phyloP scores from a whole-genome alignment of 345 rosid genomes.

The Corchorus capsularis region DNA sequence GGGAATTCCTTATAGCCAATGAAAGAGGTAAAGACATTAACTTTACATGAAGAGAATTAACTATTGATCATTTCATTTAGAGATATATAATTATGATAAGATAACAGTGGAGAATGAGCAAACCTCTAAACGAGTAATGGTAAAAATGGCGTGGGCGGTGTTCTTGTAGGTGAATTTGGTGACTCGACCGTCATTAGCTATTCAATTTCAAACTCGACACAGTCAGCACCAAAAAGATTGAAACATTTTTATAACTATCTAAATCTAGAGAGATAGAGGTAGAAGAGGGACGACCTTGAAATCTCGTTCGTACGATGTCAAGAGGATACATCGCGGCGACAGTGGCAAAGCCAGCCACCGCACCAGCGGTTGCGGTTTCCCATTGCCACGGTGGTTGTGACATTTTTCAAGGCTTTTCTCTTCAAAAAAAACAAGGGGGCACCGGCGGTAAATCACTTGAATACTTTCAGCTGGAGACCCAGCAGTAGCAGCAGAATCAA shows the following conservation, averaged over 20 bases:
- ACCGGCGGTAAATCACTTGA: background rate
- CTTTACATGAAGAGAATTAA: background rate
- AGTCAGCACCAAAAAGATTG: conserved; percentile 11
- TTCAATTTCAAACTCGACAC: conserved; percentile 7
- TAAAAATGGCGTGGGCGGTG: conserved; percentile 73
- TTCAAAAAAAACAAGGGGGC: background rate
- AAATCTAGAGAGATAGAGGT: background rate
- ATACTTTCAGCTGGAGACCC: background rate
- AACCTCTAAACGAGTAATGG: conserved; percentile 84
- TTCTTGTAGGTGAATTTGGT: conserved; percentile 66
- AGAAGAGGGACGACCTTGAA: conserved; percentile 59
- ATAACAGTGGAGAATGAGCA: background rate
- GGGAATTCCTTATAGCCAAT: background rate
- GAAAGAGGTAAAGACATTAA: background rate
- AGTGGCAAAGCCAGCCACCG: conserved; percentile 85
- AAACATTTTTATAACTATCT: background rate
- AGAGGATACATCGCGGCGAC: conserved; percentile 84
- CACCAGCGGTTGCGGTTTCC: conserved; percentile 91
- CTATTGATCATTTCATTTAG: too few relatives aligned
- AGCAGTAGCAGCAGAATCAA: background rate
- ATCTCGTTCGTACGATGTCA: conserved; percentile 91
- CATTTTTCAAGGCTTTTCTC: background rate
- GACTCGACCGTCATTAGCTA: conserved; percentile 81
- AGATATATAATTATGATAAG: background rate
- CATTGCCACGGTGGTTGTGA: conserved; percentile 58